phyloP scores from a whole-genome alignment of 352 stramenopile genomes.

The Pythium sp. region DNA sequence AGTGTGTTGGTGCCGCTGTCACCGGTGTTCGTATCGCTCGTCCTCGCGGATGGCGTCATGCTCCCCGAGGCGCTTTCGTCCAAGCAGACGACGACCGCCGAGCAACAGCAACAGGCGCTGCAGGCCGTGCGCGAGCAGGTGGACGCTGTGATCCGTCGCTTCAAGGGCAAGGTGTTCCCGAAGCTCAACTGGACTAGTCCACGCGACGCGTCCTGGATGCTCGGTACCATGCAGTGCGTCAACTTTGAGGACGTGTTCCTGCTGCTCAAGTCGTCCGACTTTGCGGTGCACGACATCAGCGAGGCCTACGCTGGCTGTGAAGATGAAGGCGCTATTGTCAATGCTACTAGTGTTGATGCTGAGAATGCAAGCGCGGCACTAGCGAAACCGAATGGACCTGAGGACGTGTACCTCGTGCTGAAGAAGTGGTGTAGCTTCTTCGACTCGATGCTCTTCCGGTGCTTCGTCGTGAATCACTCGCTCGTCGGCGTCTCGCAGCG shows the following conservation, averaged over 20 bases:
- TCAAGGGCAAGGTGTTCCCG: conserved; percentile 74
- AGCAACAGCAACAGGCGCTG: conserved; percentile 34
- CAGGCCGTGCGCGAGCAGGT: conserved; percentile 53
- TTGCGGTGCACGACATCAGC: conserved; percentile 91
- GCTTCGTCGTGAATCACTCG: conserved; percentile 83
- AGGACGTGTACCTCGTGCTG: conserved; percentile 79
- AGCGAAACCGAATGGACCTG: neutral
- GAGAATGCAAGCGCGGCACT: no score
- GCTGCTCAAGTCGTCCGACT: conserved; percentile 79
- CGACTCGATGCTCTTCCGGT: conserved; percentile 95
- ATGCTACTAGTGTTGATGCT: neutral
- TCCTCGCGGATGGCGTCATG: conserved; percentile 70
- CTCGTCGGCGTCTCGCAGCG: conserved; percentile 90
- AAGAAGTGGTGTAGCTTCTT: conserved; percentile 95
- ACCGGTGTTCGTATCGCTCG: conserved; percentile 46
- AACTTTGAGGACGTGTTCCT: conserved; percentile 84
- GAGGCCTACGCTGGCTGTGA: conserved; percentile 73
- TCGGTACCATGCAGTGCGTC: conserved; percentile 71
- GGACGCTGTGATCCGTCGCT: conserved; percentile 49
- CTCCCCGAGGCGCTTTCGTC: conserved; percentile 31
- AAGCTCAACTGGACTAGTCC: conserved; percentile 96
- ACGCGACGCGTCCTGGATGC: conserved; percentile 93
- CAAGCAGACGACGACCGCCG: conserved; percentile 4
- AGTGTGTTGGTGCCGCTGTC: conserved; percentile 52
- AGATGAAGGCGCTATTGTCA: conserved; percentile 13